These are phyloP conservation scores for Penicillium pulvis DNA, from an alignment of 495 filamentous ascomycete genomes.

Conservation along the genomic window DNA sequence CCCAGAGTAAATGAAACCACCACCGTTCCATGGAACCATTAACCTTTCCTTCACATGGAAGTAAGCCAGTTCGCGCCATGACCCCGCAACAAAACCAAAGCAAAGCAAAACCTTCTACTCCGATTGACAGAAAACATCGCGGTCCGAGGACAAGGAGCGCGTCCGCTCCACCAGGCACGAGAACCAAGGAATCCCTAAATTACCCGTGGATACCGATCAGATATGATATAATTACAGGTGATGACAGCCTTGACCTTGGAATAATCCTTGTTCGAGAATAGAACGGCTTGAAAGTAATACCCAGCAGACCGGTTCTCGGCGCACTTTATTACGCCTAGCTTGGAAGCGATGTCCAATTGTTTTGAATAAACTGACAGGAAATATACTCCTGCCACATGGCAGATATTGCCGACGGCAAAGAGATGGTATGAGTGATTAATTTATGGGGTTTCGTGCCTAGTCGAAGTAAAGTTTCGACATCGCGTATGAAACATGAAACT, in stretches of 20 bases:
- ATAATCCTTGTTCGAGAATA: not conserved
- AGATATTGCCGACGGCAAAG: not conserved
- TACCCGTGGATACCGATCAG: not conserved
- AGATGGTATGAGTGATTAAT: slow-evolving; percentile 2
- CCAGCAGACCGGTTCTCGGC: slow-evolving; percentile 1
- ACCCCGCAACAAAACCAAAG: slow-evolving; percentile 7
- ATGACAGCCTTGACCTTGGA: not conserved
- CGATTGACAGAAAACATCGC: slow-evolving; percentile 9
- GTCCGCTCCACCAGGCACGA: not conserved
- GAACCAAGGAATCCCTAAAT: not conserved
- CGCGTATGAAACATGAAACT: slow-evolving; percentile 1
- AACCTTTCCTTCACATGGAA: slow-evolving; percentile 2
- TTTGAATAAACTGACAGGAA: not conserved
- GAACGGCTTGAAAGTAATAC: not conserved
- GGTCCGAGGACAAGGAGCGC: not conserved
- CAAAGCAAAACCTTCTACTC: not conserved
- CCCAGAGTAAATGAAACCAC: slow-evolving; percentile 1
- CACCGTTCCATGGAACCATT: slow-evolving; percentile 1
- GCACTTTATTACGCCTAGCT: not conserved
- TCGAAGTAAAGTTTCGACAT: slow-evolving; percentile 9
- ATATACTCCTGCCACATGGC: not conserved
- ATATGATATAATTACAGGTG: not conserved
- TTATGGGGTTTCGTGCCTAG: slow-evolving; percentile 8
- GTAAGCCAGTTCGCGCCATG: not conserved
- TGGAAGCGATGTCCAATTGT: not conserved